phyloP scores from a whole-genome alignment of 2,329 filamentous ascomycete genomes.

The Neodidymelliopsis sp. region DNA sequence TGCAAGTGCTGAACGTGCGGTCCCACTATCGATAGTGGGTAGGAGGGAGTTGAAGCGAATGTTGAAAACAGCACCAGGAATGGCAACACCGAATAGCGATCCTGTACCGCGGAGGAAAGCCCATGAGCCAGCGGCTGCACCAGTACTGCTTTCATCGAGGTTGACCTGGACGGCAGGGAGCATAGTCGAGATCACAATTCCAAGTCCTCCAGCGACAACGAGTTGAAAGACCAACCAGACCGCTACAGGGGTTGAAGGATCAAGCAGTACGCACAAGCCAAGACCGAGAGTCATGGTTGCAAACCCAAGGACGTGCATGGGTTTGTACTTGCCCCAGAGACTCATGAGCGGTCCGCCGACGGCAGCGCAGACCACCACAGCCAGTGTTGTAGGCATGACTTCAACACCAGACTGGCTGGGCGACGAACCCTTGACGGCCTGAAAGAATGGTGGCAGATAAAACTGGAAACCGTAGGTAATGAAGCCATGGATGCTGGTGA shows the following conservation, averaged over 20 bases:
- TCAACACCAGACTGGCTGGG: conserved; percentile 36
- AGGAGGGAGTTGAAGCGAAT: conserved; percentile 26
- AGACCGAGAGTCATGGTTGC: conserved; percentile 29
- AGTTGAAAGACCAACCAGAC: conserved; percentile 37
- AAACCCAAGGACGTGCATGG: conserved; percentile 38
- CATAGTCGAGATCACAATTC: conserved; percentile 36
- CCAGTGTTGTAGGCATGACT: conserved; percentile 36
- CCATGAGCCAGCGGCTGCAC: conserved; percentile 35
- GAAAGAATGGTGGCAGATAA: conserved; percentile 41
- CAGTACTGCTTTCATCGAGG: conserved; percentile 33
- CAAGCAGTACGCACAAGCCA: conserved; percentile 27
- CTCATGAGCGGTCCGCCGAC: conserved; percentile 32
- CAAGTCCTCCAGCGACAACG: conserved; percentile 32
- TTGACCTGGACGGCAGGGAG: conserved; percentile 42
- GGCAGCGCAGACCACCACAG: conserved; percentile 32
- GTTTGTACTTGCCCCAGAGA: conserved; percentile 36
- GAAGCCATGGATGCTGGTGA: conserved; percentile 43
- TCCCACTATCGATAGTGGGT: conserved; percentile 13
- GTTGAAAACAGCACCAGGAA: conserved; percentile 43
- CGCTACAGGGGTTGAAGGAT: conserved; percentile 12
- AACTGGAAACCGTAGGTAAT: conserved; percentile 38
- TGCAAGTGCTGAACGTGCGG: conserved; percentile 13
- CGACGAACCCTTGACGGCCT: conserved; percentile 33
- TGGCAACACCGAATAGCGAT: conserved; percentile 39
- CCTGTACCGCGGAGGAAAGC: conserved; percentile 41